Evolutionary conservation across 306 rosid genomes (phyloP).

Genomic region (Spatholobus suberectus): DNA sequence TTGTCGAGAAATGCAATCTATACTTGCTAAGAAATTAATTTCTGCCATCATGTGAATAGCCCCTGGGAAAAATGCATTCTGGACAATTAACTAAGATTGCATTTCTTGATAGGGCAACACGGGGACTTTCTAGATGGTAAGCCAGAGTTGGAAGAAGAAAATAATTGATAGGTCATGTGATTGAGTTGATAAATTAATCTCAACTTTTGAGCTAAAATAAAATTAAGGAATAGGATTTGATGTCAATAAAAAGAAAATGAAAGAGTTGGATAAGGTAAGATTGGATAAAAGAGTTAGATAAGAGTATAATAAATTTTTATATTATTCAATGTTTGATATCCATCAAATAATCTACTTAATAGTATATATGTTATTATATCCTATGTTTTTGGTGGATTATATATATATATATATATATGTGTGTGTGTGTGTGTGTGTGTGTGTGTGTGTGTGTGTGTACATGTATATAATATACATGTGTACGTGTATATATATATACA

Average conservation of each 20-base stretch:
- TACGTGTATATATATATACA: too few species aligned
- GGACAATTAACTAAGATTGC: background rate
- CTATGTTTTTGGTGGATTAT: too few species aligned
- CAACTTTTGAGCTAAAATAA: background rate
- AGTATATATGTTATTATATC: too few species aligned
- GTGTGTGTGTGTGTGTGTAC: too few species aligned
- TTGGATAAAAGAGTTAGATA: background rate
- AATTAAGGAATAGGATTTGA: background rate
- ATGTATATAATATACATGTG: too few species aligned
- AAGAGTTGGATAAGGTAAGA: background rate
- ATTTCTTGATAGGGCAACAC: background rate
- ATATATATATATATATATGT: too few species aligned
- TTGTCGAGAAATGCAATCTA: background rate
- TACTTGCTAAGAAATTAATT: background rate
- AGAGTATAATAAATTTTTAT: background rate
- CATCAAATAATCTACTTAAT: too few species aligned
- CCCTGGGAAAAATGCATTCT: background rate
- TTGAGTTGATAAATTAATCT: background rate
- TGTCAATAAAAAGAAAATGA: background rate
- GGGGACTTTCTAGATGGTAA: background rate
- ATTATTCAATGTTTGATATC: too few species aligned
- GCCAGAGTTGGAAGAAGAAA: background rate
- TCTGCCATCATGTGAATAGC: background rate
- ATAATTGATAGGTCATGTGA: background rate
- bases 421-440: too few species aligned